These are phyloP conservation scores for Tricholoma sp. DNA, from an alignment of 768 basidiomycete genomes.

Conservation along the genomic window DNA sequence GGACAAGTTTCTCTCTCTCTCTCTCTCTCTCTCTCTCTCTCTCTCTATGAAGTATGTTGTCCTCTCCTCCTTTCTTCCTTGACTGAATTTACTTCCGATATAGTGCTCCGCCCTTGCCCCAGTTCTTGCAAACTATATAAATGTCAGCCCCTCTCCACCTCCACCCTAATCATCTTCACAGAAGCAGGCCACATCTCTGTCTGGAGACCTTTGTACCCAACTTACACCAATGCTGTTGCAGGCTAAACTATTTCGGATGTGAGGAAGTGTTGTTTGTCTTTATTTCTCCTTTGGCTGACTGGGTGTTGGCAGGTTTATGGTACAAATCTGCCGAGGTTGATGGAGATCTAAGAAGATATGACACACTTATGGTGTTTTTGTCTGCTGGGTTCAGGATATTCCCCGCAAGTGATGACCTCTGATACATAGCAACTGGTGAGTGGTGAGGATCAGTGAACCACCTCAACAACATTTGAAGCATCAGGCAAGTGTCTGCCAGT, in stretches of 20 bases:
- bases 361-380: not conserved
- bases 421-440: too few relatives aligned
- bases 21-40: too few relatives aligned
- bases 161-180: too few relatives aligned
- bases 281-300: too few relatives aligned
- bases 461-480: too few relatives aligned
- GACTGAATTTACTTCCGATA: not conserved
- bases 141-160: not conserved
- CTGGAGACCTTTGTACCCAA: not conserved
- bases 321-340: constrained; percentile 11
- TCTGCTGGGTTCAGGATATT: not conserved
- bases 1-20: not conserved
- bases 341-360: not conserved
- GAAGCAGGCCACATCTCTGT: not conserved
- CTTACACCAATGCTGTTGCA: not conserved
- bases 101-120: not conserved
- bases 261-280: not conserved
- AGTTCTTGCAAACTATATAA: not conserved
- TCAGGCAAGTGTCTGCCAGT: too few relatives aligned
- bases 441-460: too few relatives aligned
- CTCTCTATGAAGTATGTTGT: not conserved
- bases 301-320: not conserved
- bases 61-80: not conserved
- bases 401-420: not conserved
- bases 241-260: not conserved